Evolutionary conservation across 129 eudicot genomes (phyloP), one percentile per base, ranked within the genome.

Genomic region (Helichrysum umbraculigerum): DNA sequence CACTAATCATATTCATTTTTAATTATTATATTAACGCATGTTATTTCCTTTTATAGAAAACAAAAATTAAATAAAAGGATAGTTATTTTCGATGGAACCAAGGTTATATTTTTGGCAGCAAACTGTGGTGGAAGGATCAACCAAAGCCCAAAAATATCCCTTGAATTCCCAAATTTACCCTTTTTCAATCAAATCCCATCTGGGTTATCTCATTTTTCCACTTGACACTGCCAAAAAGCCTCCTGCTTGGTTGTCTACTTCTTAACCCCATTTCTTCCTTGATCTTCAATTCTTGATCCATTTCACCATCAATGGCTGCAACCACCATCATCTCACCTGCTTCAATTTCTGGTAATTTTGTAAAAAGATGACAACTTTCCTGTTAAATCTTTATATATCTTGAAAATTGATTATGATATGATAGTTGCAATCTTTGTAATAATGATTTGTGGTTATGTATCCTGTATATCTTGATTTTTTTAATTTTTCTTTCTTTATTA

Each of bases 311-410:
- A 68, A 89, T 86, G 91, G 87, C 95, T 25, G 25, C 93, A 47
- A 44, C 73, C 77, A 52, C 51, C 71, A 32, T 80, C 63, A 15
- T 76, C 29, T 72, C 79, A 58, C 85, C 95, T 72, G 58, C 83
- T 84, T 82, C 91, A 30, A 20, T 89, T 57, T 82, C 87, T 39
- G 95, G 95, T 86, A 84, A 61, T 42, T 29, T 63, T 39, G 42
- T 37, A 73, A 33, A 20, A 61, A 32, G 60, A 74, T 6, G 57
- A 60, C 37, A 61, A 14, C 10, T 74, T 74, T 62, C 44, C 1
- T 32, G 19, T 60, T 28, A 19, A 57, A 29, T 65, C 17, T 22
- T 19, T 64, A 28, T 63, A 28, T 29, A 47, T 33, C 39, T 66
- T 76, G 54, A 14, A 51, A 33, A 15, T 3, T 3, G 34, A 20